These are phyloP conservation scores for Silybum marianum DNA, from an alignment of 129 eudicot species.

Conservation along the genomic window DNA sequence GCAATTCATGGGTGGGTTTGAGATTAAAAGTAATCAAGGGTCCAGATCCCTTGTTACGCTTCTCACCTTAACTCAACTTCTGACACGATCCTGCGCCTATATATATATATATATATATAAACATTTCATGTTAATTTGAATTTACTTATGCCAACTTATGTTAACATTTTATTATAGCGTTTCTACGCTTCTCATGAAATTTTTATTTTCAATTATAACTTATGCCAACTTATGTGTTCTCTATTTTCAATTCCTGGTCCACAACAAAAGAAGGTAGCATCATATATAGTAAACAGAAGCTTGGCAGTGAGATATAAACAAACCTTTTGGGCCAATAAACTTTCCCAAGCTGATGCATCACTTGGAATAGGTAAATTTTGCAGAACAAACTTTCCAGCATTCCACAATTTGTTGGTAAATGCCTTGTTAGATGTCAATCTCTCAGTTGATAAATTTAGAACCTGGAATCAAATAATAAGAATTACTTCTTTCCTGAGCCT, in stretches of 20 bases:
- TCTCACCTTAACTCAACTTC: no score
- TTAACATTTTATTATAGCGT: background rate
- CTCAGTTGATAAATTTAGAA: slow-evolving; percentile 87
- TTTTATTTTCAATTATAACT: no score
- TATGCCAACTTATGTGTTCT: no score
- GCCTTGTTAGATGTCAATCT: slow-evolving; percentile 91
- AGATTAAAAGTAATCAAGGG: no score
- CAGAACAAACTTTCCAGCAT: slow-evolving; percentile 93
- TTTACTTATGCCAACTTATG: background rate
- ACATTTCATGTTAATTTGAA: background rate
- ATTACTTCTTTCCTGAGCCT: slow-evolving; percentile 10
- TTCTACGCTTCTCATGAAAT: no score
- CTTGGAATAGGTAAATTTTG: slow-evolving; percentile 83
- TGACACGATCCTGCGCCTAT: no score
- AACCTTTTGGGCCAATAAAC: slow-evolving; percentile 68
- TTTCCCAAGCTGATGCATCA: slow-evolving; percentile 69
- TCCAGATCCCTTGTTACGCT: no score
- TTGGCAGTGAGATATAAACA: slow-evolving; percentile 4
- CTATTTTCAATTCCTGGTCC: no score
- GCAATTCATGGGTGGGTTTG: no score
- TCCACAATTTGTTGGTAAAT: slow-evolving; percentile 96
- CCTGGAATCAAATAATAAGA: slow-evolving; percentile 46
- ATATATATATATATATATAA: background rate
- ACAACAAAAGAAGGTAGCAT: background rate
- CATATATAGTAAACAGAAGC: slow-evolving; percentile 1